phyloP scores from a whole-genome alignment of 306 rosid genomes.

The Lablab purpureus region DNA sequence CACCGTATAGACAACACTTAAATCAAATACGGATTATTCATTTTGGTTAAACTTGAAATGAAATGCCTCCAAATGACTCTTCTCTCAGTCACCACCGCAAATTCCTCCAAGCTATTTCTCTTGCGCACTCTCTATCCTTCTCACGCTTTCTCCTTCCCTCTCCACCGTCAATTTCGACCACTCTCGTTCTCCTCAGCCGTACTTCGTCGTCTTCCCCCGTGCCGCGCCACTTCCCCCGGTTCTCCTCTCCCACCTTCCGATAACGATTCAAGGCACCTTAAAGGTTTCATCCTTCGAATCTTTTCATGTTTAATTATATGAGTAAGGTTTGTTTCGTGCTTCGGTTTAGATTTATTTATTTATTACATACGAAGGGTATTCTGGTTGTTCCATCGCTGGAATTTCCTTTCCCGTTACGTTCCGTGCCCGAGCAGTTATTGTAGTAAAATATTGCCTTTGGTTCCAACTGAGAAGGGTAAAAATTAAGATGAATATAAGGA shows the following conservation, averaged over 20 bases:
- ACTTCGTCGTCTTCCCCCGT: conserved; percentile 41
- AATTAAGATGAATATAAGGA: neutral
- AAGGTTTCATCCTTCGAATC: conserved; percentile 28
- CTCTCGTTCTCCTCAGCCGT: conserved; percentile 40
- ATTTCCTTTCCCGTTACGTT: neutral
- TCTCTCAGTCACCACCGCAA: conserved; percentile 32
- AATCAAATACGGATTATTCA: neutral
- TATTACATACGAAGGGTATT: neutral
- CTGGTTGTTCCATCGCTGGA: neutral
- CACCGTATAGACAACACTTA: neutral
- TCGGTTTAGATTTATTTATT: neutral
- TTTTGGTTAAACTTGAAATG: conserved; percentile 17
- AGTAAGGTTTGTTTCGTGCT: neutral
- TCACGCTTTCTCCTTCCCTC: conserved; percentile 38
- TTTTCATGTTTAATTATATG: neutral
- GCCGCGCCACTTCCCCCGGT: conserved; percentile 57
- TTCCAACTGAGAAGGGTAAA: conserved; percentile 12
- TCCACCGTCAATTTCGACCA: conserved; percentile 40
- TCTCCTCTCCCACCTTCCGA: conserved; percentile 63
- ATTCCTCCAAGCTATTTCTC: neutral
- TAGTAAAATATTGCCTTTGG: neutral
- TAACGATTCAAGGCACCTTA: conserved; percentile 38
- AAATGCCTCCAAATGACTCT: conserved; percentile 53
- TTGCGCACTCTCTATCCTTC: conserved; percentile 23
- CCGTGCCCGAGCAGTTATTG: neutral